Conservation (phyloP, 2,329 filamentous ascomycete species). For the Aureobasidium uvarum region DNA sequence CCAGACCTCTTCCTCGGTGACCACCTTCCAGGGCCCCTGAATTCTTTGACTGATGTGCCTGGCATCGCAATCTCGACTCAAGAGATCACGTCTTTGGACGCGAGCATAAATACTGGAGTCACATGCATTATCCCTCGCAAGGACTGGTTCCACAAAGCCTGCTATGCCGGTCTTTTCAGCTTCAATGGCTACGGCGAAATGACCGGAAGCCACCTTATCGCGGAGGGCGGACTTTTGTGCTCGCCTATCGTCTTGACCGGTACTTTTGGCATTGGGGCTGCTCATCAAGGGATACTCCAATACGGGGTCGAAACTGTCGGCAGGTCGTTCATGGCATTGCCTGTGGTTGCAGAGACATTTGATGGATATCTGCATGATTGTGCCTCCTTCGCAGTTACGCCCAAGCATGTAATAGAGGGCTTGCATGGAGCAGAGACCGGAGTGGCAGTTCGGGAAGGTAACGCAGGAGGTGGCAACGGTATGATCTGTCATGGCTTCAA, state of each 20-base stretch:
- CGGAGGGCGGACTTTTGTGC: neutral
- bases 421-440: neutral
- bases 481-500: conserved; percentile 23
- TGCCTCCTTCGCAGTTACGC: conserved; percentile 3
- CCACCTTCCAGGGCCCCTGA: neutral
- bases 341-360: conserved; percentile 13
- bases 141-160: conserved; percentile 16
- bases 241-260: conserved; percentile 15
- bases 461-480: neutral
- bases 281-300: neutral
- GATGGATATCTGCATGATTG: conserved; percentile 19
- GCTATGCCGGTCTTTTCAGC: conserved; percentile 12
- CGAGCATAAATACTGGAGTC: conserved; percentile 1
- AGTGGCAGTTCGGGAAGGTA: neutral
- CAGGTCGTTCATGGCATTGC: conserved; percentile 10
- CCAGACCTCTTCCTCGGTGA: conserved; percentile 8
- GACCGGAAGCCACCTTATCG: neutral
- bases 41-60: conserved; percentile 7
- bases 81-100: neutral
- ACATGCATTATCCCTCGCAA: conserved; percentile 9
- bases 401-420: neutral
- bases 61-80: neutral
- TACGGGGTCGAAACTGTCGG: neutral
- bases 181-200: conserved; percentile 13
- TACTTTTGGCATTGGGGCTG: conserved; percentile 8